Percentiles rank a stretch among this genome's conserved stretches.
These are phyloP conservation scores for Blastomyces gilchristii DNA, from an alignment of 2,329 filamentous ascomycete genomes.

Conservation along the genomic window DNA sequence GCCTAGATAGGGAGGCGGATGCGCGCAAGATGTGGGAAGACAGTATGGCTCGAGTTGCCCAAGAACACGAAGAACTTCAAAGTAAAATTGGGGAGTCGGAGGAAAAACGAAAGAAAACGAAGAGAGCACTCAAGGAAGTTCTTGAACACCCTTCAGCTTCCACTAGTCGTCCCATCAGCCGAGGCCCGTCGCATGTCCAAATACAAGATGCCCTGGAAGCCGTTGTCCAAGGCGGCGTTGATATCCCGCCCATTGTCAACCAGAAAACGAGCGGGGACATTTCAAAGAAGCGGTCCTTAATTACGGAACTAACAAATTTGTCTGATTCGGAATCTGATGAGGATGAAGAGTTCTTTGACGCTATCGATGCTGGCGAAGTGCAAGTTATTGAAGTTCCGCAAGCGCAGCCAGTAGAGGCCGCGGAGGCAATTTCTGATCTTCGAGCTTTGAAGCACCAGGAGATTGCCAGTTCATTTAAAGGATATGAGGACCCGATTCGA, in stretches of 20 bases:
- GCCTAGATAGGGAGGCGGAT: slow-evolving; percentile 80
- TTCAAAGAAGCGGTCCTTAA: slow-evolving; percentile 51
- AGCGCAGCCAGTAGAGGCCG: slow-evolving; percentile 40
- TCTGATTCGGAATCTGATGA: slow-evolving; percentile 69
- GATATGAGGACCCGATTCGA: slow-evolving; percentile 83
- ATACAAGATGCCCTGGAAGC: slow-evolving; percentile 29
- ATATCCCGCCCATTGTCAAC: slow-evolving; percentile 16
- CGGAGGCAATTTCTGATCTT: slow-evolving; percentile 30
- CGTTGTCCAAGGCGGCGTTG: slow-evolving; percentile 30
- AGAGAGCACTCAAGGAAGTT: slow-evolving; percentile 77
- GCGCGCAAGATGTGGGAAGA: slow-evolving; percentile 97
- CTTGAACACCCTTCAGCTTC: slow-evolving; percentile 49
- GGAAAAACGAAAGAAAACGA: slow-evolving; percentile 78
- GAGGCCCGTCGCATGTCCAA: slow-evolving; percentile 22
- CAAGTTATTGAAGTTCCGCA: slow-evolving; percentile 47
- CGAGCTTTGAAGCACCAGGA: slow-evolving; percentile 47
- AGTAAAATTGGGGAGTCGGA: slow-evolving; percentile 81
- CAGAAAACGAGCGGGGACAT: slow-evolving; percentile 11
- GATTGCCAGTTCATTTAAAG: slow-evolving; percentile 68
- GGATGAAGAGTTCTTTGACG: slow-evolving; percentile 93
- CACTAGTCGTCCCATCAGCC: slow-evolving; percentile 30
- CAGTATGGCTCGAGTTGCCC: slow-evolving; percentile 94
- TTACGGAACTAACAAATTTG: slow-evolving; percentile 60
- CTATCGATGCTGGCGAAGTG: slow-evolving; percentile 75
- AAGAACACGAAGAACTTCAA: slow-evolving; percentile 86